These are phyloP conservation scores for Neonothopanus nambi DNA, from an alignment of 1,284 basidiomycete genomes.

Conservation along the genomic window DNA sequence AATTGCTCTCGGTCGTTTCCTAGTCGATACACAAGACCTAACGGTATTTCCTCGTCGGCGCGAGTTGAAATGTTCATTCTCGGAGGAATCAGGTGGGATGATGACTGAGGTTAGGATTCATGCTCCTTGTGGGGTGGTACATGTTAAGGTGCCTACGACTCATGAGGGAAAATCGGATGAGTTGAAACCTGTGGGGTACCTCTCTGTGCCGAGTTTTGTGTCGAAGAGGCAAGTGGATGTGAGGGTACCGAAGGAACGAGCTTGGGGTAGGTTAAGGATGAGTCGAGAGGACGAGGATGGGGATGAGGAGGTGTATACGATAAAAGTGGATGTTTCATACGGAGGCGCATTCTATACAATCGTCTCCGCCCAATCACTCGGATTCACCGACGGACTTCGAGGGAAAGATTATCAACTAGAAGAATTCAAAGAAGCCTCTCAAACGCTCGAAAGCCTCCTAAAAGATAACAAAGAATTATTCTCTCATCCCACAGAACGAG, in stretches of 20 bases:
- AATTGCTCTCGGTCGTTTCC: conserved; percentile 44
- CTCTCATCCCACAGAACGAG: conserved; percentile 32
- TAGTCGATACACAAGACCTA: conserved; percentile 37
- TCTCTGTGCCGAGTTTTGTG: conserved; percentile 37
- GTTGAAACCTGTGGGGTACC: conserved; percentile 33
- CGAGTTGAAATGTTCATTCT: conserved; percentile 24
- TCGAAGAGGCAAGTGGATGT: conserved; percentile 28
- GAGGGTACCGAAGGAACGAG: conserved; percentile 27
- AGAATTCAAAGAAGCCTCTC: conserved; percentile 33
- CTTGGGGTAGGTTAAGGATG: conserved; percentile 28
- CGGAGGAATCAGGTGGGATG: conserved; percentile 18
- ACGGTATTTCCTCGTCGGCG: conserved; percentile 28
- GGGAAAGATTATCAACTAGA: conserved; percentile 20
- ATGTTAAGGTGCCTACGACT: conserved; percentile 31
- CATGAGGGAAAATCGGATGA: conserved; percentile 27
- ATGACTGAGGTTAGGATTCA: conserved; percentile 33
- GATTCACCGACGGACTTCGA: conserved; percentile 28
- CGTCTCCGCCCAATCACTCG: conserved; percentile 34
- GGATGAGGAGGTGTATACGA: not conserved
- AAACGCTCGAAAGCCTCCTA: conserved; percentile 26
- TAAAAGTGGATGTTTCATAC: conserved; percentile 37
- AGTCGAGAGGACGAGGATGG: not conserved
- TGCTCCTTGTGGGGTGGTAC: conserved; percentile 40
- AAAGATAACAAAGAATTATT: conserved; percentile 24
- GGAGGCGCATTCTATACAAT: conserved; percentile 46